These are phyloP conservation scores for Tulasnella sp. DNA, from an alignment of 768 basidiomycete species.

Conservation along the genomic window DNA sequence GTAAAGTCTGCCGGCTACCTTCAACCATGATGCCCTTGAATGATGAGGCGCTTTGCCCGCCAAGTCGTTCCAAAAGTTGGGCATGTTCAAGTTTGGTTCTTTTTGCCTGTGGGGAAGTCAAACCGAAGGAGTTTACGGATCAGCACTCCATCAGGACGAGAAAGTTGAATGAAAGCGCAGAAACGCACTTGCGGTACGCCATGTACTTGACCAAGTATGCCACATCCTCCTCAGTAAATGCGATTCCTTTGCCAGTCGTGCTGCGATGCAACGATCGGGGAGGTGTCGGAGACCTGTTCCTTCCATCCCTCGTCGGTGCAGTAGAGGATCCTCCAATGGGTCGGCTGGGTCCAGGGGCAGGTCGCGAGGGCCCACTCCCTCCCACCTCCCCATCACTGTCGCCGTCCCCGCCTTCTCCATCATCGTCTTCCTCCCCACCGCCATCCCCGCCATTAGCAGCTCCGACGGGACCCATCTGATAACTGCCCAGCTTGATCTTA, in stretches of 20 bases:
- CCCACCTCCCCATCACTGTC: conserved; percentile 7
- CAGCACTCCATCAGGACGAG: background rate
- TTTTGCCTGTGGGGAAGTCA: conserved; percentile 1
- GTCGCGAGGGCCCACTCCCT: background rate
- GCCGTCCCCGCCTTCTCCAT: conserved; percentile 22
- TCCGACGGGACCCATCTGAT: conserved; percentile 48
- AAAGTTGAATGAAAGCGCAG: background rate
- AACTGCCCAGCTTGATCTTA: conserved; percentile 81
- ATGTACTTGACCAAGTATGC: conserved; percentile 67
- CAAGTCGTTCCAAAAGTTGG: conserved; percentile 71
- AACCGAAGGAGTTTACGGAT: background rate
- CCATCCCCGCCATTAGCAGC: background rate
- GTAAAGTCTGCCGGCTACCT: conserved; percentile 28
- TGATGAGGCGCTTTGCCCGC: conserved; percentile 79
- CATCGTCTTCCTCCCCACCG: conserved; percentile 37
- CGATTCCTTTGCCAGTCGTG: conserved; percentile 84
- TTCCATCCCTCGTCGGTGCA: background rate
- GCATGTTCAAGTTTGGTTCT: conserved; percentile 49
- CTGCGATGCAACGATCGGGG: conserved; percentile 72
- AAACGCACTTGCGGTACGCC: conserved; percentile 61
- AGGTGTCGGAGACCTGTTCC: conserved; percentile 57
- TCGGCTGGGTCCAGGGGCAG: background rate
- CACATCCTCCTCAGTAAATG: conserved; percentile 78
- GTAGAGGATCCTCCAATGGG: background rate
- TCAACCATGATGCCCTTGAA: conserved; percentile 90